Base-by-base conservation (phyloP, 768 basidiomycete species). In the Cubamyces sp. region DNA sequence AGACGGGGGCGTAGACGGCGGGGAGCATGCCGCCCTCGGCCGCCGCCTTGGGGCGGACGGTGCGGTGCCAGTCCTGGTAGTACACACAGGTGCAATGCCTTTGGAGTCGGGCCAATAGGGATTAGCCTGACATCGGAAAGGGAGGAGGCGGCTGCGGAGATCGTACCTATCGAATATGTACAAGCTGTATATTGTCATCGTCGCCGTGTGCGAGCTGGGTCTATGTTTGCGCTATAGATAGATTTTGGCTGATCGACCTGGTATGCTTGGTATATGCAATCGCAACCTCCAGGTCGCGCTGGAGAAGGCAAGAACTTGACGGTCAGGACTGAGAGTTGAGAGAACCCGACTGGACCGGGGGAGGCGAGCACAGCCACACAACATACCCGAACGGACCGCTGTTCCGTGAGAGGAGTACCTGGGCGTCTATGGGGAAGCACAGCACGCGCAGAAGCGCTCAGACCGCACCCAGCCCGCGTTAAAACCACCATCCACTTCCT, bases 31-130 rank as follows among this genome's bases (percentile, higher is more conserved):
- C 86, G 23, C 88, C 87, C 72, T 88, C 84, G 16, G 81, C 81
- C 2, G 94, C 91, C 42, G 84, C 82, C 73, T 86, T 88, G 30
- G 88, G 86, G 34, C 87, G 82, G 55, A 82, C 87, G 0, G 87
- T 87, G 52, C 93, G 86, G 69, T 96, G 89, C 92, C 94, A 96
- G 73, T 96, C 93, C 66, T 97, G 94, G 73, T 98, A 97, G 77
- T 96, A 98, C 48, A 98, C 84, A 71, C 92, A 94, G 19, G 83
- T 84, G 75, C 96, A 95, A 74, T 97, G 93, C 75, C 96, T 94
- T 73, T 21, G 11, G 1, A 37, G 45, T n/a, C 30, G 1, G 26
- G 45, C 15, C 30, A 23, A 9, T 28, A 57, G 9, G 11, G 15
- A n/a, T 49, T 60, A 45, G 12, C 37, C 28, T 57, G 54, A 37